These are phyloP conservation scores for Leccinum disarticulatum DNA, from an alignment of 768 basidiomycete genomes.

Conservation along the genomic window DNA sequence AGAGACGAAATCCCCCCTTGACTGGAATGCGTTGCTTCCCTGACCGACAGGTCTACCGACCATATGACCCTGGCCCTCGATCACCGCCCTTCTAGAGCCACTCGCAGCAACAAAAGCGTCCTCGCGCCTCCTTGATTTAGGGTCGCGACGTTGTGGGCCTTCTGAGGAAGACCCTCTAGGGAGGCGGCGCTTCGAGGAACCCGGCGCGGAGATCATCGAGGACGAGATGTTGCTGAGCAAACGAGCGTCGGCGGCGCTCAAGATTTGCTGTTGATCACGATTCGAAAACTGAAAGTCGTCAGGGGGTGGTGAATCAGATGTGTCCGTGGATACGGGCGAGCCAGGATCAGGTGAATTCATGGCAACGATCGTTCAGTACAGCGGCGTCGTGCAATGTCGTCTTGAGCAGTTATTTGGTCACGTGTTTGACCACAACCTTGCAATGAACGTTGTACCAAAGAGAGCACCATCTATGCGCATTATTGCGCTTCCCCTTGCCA, in stretches of 20 bases:
- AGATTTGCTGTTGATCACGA: slow-evolving; percentile 31
- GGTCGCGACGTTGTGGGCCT: slow-evolving; percentile 46
- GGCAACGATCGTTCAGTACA: slow-evolving; percentile 1
- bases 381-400: background rate
- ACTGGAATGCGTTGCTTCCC: slow-evolving; percentile 23
- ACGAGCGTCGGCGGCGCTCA: slow-evolving; percentile 21
- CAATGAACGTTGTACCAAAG: slow-evolving; percentile 20
- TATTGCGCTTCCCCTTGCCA: slow-evolving; percentile 45
- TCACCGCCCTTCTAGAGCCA: slow-evolving; percentile 23
- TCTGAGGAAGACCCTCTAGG: slow-evolving; percentile 46
- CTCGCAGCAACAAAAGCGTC: slow-evolving; percentile 33
- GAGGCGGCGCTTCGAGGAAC: slow-evolving; percentile 51
- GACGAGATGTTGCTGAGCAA: slow-evolving; percentile 18
- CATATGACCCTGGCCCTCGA: slow-evolving; percentile 24
- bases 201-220: slow-evolving; percentile 22
- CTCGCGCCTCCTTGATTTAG: slow-evolving; percentile 50
- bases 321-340: slow-evolving; percentile 37
- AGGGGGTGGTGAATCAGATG: slow-evolving; percentile 39
- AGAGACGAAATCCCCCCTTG: slow-evolving; percentile 37
- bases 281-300: slow-evolving; percentile 33
- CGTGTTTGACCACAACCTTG: slow-evolving; percentile 14
- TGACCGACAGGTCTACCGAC: slow-evolving; percentile 9
- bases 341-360: slow-evolving; percentile 41
- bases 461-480: slow-evolving; percentile 41
- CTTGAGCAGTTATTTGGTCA: slow-evolving; percentile 5